phyloP scores from a whole-genome alignment of 2,329 filamentous ascomycete genomes.

The Grosmannia huntii region DNA sequence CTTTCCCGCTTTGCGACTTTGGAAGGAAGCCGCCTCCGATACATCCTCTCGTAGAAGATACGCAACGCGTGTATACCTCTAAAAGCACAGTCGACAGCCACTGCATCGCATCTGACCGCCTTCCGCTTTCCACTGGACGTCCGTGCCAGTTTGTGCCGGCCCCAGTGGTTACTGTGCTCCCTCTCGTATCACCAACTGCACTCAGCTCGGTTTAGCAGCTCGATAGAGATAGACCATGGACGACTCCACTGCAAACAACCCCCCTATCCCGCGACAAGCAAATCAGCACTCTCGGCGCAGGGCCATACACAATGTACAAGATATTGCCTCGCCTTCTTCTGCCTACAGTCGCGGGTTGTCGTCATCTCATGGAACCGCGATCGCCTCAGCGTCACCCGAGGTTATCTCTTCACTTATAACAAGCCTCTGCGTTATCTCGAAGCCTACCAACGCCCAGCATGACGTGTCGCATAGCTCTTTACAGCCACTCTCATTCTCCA shows the following conservation, averaged over 20 bases:
- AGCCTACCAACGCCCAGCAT: constrained; percentile 57
- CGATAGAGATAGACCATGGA: constrained; percentile 6
- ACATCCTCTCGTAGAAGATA: not conserved
- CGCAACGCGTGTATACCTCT: not conserved
- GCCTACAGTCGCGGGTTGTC: constrained; percentile 13
- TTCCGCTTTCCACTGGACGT: not conserved
- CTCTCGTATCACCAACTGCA: not conserved
- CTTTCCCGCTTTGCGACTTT: not conserved
- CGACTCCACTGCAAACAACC: constrained; percentile 10
- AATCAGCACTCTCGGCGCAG: constrained; percentile 20
- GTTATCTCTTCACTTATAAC: constrained; percentile 60
- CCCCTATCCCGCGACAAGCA: constrained; percentile 18
- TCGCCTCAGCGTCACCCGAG: constrained; percentile 33
- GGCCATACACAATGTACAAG: constrained; percentile 1
- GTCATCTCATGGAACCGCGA: constrained; percentile 9
- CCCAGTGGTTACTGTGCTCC: not conserved
- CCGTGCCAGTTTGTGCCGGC: constrained; percentile 1
- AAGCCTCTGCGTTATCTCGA: constrained; percentile 54
- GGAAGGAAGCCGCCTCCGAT: not conserved
- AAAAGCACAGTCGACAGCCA: not conserved
- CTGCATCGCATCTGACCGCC: not conserved
- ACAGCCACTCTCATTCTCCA: constrained; percentile 14
- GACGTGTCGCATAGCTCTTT: constrained; percentile 38
- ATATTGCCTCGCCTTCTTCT: constrained; percentile 14
- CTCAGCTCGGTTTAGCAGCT: not conserved